phyloP scores from a whole-genome alignment of 2,329 filamentous ascomycete species.

The Orbilia quercus region DNA sequence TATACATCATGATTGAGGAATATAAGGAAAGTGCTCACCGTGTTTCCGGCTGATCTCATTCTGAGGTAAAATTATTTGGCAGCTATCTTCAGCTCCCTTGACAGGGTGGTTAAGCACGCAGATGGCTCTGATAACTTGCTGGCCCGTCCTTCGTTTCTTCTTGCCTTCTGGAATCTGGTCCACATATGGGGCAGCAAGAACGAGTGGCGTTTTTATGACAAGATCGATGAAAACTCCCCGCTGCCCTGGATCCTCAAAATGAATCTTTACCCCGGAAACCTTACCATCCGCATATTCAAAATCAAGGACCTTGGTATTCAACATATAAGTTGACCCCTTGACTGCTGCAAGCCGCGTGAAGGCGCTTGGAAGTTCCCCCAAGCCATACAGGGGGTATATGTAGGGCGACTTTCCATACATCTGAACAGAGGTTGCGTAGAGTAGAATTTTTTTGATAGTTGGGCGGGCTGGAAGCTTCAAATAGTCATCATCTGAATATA shows the following conservation, averaged over 20 bases:
- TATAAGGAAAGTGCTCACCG: constrained; percentile 69
- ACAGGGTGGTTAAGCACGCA: constrained; percentile 97
- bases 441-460: constrained; percentile 87
- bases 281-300: constrained; percentile 82
- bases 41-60: constrained; percentile 94
- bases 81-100: constrained; percentile 88
- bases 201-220: constrained; percentile 94
- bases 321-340: constrained; percentile 99
- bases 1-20: neutral
- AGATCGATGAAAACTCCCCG: constrained; percentile 83
- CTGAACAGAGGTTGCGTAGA: constrained; percentile 98
- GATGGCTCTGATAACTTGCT: constrained; percentile 93
- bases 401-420: constrained; percentile 98
- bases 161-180: constrained; percentile 83
- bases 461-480: constrained; percentile 80
- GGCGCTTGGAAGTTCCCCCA: constrained; percentile 95
- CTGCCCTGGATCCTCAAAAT: constrained; percentile 81
- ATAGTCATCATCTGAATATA: constrained; percentile 91
- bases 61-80: constrained; percentile 97
- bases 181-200: constrained; percentile 81
- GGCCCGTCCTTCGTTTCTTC: constrained; percentile 82
- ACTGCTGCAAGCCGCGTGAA: constrained; percentile 98
- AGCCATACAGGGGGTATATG: constrained; percentile 98
- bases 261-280: constrained; percentile 85
- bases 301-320: constrained; percentile 94